Evolutionary conservation across 2,329 filamentous ascomycete species (phyloP).

Genomic region (Alternaria rosae): DNA sequence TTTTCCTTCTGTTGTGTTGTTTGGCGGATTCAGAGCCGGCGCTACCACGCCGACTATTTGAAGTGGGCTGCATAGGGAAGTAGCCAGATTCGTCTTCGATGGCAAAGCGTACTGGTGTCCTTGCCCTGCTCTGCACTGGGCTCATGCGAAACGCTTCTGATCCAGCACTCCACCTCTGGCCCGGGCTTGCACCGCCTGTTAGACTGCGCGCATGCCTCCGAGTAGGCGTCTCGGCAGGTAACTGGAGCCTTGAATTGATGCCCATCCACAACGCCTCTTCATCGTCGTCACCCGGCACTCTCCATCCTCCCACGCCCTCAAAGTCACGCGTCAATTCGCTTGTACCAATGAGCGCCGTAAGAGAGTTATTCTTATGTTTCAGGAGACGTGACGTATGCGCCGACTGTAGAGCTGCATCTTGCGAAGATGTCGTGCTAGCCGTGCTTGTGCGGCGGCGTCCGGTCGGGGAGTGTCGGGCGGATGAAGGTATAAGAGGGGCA

Average conservation of each 20-base stretch:
- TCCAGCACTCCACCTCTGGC: constrained; percentile 37
- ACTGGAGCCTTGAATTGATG: constrained; percentile 53
- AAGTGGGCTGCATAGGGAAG: constrained; percentile 33
- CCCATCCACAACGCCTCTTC: constrained; percentile 56
- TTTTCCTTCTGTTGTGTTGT: constrained; percentile 36
- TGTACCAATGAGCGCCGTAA: constrained; percentile 44
- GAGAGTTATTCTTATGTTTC: constrained; percentile 41
- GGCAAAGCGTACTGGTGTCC: constrained; percentile 40
- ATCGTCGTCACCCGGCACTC: constrained; percentile 47
- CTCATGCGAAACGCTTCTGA: constrained; percentile 49
- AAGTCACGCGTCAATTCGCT: constrained; percentile 50
- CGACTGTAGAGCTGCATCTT: constrained; percentile 24
- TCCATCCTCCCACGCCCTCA: constrained; percentile 55
- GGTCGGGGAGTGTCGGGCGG: constrained; percentile 33
- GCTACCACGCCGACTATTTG: constrained; percentile 24
- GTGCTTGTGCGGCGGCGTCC: constrained; percentile 35
- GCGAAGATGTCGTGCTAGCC: constrained; percentile 29
- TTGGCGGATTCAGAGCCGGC: constrained; percentile 30
- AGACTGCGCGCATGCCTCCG: constrained; percentile 42
- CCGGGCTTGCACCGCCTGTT: constrained; percentile 42
- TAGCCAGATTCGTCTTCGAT: constrained; percentile 33
- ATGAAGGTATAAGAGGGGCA: constrained; percentile 14
- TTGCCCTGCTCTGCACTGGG: constrained; percentile 45
- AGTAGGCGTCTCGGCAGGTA: constrained; percentile 42
- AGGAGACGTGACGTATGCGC: constrained; percentile 25